These are phyloP conservation scores for Phytophthora multivora DNA, from an alignment of 352 stramenopile species.

Conservation along the genomic window DNA sequence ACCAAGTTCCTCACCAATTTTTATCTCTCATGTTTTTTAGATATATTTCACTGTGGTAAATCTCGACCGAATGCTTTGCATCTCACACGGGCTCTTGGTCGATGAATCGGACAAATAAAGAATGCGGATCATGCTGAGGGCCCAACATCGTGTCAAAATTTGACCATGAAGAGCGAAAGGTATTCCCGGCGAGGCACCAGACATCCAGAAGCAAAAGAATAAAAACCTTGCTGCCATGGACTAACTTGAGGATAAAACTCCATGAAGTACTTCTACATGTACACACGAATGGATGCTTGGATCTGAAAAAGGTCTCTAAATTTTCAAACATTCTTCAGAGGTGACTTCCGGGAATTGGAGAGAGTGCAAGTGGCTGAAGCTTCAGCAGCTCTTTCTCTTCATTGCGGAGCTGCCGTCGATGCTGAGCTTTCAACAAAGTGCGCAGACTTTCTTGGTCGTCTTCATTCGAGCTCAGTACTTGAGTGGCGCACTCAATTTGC, in stretches of 20 bases:
- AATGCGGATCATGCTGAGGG: neutral
- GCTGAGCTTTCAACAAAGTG: conserved; percentile 68
- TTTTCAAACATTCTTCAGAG: too few relatives aligned
- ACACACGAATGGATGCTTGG: too few relatives aligned
- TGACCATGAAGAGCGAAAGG: too few relatives aligned
- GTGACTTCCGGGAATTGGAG: too few relatives aligned
- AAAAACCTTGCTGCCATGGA: too few relatives aligned
- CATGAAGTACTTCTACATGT: too few relatives aligned
- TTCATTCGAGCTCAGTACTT: conserved; percentile 57
- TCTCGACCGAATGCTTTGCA: neutral
- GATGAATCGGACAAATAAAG: neutral
- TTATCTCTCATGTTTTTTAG: neutral
- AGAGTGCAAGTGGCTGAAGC: conserved; percentile 46
- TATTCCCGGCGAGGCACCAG: too few relatives aligned
- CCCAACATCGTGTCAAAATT: neutral
- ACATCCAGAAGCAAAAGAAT: too few relatives aligned
- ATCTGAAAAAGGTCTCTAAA: too few relatives aligned
- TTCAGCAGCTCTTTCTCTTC: conserved; percentile 63
- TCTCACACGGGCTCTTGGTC: neutral
- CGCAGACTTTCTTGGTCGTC: conserved; percentile 71
- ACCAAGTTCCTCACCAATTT: neutral
- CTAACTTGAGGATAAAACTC: too few relatives aligned
- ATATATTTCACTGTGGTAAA: neutral
- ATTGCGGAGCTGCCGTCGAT: conserved; percentile 71
- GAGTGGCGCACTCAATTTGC: conserved; percentile 56